Evolutionary conservation across 2,329 filamentous ascomycete genomes (phyloP).

Genomic region (Penicillium vulpinum): DNA sequence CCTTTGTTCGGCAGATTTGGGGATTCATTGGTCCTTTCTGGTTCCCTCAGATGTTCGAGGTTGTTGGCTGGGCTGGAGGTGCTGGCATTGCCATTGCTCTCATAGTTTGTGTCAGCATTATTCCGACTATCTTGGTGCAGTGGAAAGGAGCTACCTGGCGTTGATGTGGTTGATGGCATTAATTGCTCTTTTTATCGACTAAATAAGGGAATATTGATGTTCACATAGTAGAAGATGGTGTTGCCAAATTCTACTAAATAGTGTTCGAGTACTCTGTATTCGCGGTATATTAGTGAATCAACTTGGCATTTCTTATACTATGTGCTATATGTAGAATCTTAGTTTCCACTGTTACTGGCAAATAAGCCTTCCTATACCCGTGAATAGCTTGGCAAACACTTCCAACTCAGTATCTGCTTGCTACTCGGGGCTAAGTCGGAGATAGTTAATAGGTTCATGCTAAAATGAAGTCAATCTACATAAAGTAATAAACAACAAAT

Average conservation of each 20-base stretch:
- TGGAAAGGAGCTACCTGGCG: slow-evolving; percentile 29
- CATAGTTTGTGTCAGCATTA: slow-evolving; percentile 32
- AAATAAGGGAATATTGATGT: background rate
- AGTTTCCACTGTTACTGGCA: background rate
- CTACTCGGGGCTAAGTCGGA: background rate
- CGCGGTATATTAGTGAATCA: background rate
- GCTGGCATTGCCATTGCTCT: slow-evolving; percentile 32
- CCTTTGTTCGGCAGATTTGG: slow-evolving; percentile 51
- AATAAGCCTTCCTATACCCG: background rate
- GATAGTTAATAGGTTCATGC: background rate
- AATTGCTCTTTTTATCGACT: background rate
- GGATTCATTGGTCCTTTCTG: slow-evolving; percentile 43
- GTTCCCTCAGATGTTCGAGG: slow-evolving; percentile 38
- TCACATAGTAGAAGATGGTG: background rate
- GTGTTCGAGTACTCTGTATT: background rate
- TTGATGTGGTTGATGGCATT: background rate
- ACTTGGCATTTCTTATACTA: background rate
- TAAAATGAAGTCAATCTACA: no score
- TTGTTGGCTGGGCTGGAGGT: slow-evolving; percentile 33
- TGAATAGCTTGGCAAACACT: background rate
- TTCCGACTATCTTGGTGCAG: slow-evolving; percentile 34
- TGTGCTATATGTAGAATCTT: background rate
- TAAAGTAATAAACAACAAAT: background rate
- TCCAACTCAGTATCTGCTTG: background rate
- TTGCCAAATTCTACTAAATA: background rate